These are phyloP conservation scores for Haemoproteus tartakovskyi DNA, from an alignment of 169 alveolate species.

Conservation along the genomic window DNA sequence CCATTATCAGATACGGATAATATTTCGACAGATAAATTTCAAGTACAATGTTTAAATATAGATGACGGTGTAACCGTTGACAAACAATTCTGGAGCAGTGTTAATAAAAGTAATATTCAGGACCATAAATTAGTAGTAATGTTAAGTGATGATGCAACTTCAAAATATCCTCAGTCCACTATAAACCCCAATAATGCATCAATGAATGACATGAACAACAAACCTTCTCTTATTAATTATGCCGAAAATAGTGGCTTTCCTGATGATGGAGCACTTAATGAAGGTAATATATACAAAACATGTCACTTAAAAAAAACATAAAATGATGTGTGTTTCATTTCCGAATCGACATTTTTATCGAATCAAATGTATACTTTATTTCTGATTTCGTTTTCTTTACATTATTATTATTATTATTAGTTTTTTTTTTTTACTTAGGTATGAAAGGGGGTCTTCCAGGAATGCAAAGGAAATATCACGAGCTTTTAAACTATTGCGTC, in stretches of 20 bases:
- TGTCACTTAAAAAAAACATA: not conserved
- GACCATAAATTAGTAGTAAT: conserved; percentile 84
- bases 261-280: conserved; percentile 26
- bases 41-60: conserved; percentile 77
- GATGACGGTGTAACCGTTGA: conserved; percentile 78
- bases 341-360: too few relatives aligned
- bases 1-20: conserved; percentile 83
- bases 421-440: conserved; percentile 29
- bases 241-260: conserved; percentile 71
- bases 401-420: too few relatives aligned
- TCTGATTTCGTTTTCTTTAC: too few relatives aligned
- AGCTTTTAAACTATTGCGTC: conserved; percentile 83
- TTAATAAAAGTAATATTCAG: conserved; percentile 76
- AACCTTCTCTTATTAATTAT: conserved; percentile 73
- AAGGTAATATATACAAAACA: too few relatives aligned
- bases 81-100: conserved; percentile 83
- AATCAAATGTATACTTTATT: too few relatives aligned
- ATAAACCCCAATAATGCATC: conserved; percentile 75
- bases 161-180: conserved; percentile 69
- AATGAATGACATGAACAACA: conserved; percentile 71
- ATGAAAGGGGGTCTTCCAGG: conserved; percentile 67
- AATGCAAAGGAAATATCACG: conserved; percentile 80
- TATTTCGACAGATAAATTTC: conserved; percentile 80
- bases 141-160: conserved; percentile 76
- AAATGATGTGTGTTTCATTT: not conserved